Percentiles rank a stretch among this genome's conserved stretches.
These are phyloP conservation scores for Penicillium samsonianum DNA, from an alignment of 495 filamentous ascomycete genomes.

Conservation along the genomic window DNA sequence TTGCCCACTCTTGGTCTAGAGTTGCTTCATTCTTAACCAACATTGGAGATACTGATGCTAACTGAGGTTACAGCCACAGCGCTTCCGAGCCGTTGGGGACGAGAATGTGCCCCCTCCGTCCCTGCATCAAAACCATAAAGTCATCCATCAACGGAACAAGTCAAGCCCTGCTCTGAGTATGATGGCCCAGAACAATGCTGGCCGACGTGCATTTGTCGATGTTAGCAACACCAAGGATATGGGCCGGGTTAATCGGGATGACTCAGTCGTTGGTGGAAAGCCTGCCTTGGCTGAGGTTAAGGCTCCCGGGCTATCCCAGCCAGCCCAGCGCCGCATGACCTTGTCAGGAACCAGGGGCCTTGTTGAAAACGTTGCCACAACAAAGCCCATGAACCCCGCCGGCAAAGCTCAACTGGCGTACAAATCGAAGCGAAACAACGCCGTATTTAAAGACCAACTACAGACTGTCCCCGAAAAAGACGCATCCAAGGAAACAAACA, in stretches of 20 bases:
- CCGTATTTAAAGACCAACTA: constrained; percentile 63
- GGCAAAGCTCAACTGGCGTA: constrained; percentile 41
- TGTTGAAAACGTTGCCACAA: constrained; percentile 41
- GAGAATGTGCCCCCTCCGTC: constrained; percentile 65
- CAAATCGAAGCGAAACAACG: constrained; percentile 59
- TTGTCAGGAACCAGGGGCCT: constrained; percentile 48
- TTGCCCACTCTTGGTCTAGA: background rate
- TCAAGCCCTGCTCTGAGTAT: constrained; percentile 69
- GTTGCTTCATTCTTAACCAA: background rate
- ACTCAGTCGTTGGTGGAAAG: constrained; percentile 51
- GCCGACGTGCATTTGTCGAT: constrained; percentile 79
- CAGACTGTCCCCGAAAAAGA: constrained; percentile 37
- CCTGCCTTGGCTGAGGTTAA: constrained; percentile 48
- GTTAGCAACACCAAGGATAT: constrained; percentile 69
- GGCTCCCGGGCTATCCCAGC: constrained; percentile 52
- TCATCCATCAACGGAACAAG: constrained; percentile 78
- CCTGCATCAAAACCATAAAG: constrained; percentile 52
- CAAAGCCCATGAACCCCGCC: constrained; percentile 36
- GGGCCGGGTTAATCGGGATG: constrained; percentile 52
- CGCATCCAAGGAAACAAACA: constrained; percentile 42
- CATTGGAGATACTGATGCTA: constrained; percentile 1
- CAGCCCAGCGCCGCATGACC: constrained; percentile 65
- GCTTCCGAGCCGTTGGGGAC: constrained; percentile 67
- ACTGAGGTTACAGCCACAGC: constrained; percentile 64
- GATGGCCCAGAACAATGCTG: constrained; percentile 55